Base-by-base conservation (phyloP, 2,329 filamentous ascomycete species). In the Nemania abortiva region DNA sequence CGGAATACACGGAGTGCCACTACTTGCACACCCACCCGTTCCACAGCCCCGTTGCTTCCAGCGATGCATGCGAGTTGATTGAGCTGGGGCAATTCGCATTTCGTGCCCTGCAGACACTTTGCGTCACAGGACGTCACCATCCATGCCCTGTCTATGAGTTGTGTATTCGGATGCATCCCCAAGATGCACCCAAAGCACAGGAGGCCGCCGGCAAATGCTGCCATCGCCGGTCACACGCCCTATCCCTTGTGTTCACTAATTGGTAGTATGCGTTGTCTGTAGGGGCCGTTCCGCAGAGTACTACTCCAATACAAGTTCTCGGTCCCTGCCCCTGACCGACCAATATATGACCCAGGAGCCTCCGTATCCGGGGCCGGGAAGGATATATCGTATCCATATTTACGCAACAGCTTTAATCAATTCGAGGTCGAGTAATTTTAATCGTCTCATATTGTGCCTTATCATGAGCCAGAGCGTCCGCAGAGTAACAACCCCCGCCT, bases 91-190 rank as follows among this genome's bases (percentile, higher is more conserved):
- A 24, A 29, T 49, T 54, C 47, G 24, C 50, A 61, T 50, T 61
- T 56, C 45, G 49, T 54, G 58, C 52, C 62, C 49, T 70, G 65
- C 65, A 70, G 65, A 54, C 18, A 68, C 37, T 61, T 68, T 39
- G 37, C 61, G 65, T 70, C 65, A 70, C 68, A 70, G 65, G 65
- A 68, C 65, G 24, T 54, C n/a, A n/a, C 53, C 47, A 47, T 31
- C 55, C 65, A 58, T 42, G 22, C 60, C 61, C 53, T 65, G 52
- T 20, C 56, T 56, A 54, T 42, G 9, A 42, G 37, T n/a, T 37
- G 18, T 53, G 42, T 64, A 45, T 58, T 50, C 64, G 39, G 50
- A 61, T 58, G 61, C 57, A 57, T 31, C 61, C 68, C 50, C 52
- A 24, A 49, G 56, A 18, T 61, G 45, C 60, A 49, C 53, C 31